Base-by-base conservation (phyloP, 331 rosid genomes). In the Ulmus americana region DNA sequence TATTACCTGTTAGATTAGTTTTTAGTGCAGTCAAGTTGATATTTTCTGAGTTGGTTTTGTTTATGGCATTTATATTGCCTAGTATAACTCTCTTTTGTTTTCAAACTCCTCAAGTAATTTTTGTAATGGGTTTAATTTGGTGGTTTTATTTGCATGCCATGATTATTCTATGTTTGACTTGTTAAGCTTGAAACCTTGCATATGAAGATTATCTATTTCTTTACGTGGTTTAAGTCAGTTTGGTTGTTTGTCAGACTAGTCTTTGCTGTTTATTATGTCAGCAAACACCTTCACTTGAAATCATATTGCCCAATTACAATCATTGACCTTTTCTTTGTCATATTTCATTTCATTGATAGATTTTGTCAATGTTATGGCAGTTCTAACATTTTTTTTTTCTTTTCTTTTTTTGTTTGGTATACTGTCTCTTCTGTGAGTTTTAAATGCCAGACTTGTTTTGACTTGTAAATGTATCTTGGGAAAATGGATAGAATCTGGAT, bases 401-500 rank as follows among this genome's bases (percentile, higher is more conserved):
- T 35, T 12, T 58, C 39, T 58, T 15, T 39, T 56, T 6, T 10
- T 58, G 46, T 8, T 58, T 39, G 38, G 2, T 58, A 9, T 11
- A 6, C 12, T 12, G 10, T 58, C 1, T 40, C 12, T 22, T 12
- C 13, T 58, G 45, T 58, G 39, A 53, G 39, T 15, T 53, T 20
- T 3, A 53, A 9, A 15, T 20, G 10, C 6, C 20, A 7, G 22
- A 20, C 45, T 6, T 6, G 35, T 28, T 28, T 28, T 2, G 3
- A 28, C 35, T 28, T 28, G 35, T 28, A 28, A 28, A 28, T 28
- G 35, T 28, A 3, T 28, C 35, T 28, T 9, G 52, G 20, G 9
- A 39, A 13, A 16, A 35, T 61, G 51, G 39, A 10, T 50, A 59
- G 62, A 35, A 40, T 65, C 47, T 65, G 55, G 40, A 61, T 55